Percentiles rank a stretch among this genome's conserved stretches.
These are phyloP conservation scores for Epichloe coenophiala DNA, from an alignment of 2,329 filamentous ascomycete genomes.

Conservation along the genomic window DNA sequence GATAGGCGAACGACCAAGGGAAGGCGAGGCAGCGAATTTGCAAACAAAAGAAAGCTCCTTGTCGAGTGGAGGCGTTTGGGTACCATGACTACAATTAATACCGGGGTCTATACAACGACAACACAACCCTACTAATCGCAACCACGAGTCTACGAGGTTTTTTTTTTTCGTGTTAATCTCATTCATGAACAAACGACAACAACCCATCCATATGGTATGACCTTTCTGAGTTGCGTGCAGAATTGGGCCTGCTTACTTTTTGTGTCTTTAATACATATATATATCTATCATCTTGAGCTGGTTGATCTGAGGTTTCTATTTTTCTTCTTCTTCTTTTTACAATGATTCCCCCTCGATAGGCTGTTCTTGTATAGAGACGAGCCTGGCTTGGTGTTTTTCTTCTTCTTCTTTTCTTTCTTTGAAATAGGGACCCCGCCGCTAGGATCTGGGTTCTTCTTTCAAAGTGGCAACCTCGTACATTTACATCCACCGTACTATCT, in stretches of 20 bases:
- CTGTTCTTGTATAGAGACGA: conserved; percentile 2
- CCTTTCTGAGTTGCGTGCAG: conserved; percentile 6
- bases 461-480: conserved; percentile 3
- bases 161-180: not conserved
- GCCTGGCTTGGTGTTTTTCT: conserved; percentile 2
- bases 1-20: too few species aligned
- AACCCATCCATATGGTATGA: not conserved
- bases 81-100: conserved; percentile 1
- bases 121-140: conserved; percentile 11
- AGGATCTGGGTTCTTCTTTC: conserved; percentile 1
- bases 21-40: not conserved
- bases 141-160: conserved; percentile 21
- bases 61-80: conserved; percentile 13
- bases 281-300: not conserved
- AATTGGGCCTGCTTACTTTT: conserved; percentile 10
- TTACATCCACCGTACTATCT: conserved; percentile 8
- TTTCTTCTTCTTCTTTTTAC: not conserved
- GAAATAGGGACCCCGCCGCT: not conserved
- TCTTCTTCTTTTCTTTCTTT: conserved; percentile 8
- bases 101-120: conserved; percentile 6
- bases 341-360: conserved; percentile 12
- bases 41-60: conserved; percentile 8
- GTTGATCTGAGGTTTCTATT: not conserved
- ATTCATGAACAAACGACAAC: not conserved
- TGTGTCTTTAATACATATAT: not conserved